Base-by-base conservation (phyloP, 2,329 filamentous ascomycete genomes). In the Cordyceps fumosorosea region DNA sequence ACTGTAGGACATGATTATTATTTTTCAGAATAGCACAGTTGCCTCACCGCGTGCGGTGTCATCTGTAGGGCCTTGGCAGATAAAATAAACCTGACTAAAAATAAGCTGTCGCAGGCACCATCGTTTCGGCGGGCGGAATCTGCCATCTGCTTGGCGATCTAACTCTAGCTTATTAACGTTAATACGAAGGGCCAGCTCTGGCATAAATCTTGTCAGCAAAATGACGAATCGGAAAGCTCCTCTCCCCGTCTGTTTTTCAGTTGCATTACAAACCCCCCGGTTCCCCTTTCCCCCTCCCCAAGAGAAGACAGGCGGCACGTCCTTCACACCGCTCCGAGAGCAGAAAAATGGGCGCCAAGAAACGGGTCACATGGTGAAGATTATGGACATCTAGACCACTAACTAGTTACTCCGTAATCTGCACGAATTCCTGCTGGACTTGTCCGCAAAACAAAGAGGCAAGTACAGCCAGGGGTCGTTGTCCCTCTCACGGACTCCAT, bases 141-240 rank as follows among this genome's bases (percentile, higher is more conserved):
- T 52, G 56, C 18, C 32, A 44, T 52, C 24, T 44, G 50, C 56
- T 59, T 59, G 56, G 56, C 56, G 56, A 59, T 59, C 56, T 57
- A 48, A 8, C 12, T 56, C 24, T 52, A 42, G 26, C 56, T 52
- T 10, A 18, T 2, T 14, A 22, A 29, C 29, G 29, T 29, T 29
- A 29, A 29, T 11, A 47, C n/a, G n/a, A 44, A 37, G 34, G 1
- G 40, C 40, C 40, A n/a, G 44, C 44, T 22, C 7, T 20, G 44
- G 44, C 44, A 47, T 20, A 22, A 20, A 47, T 20, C 5, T 3
- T 8, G 5, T 3, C 44, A 22, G 3, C 40, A 18, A 44, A 42
- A n/a, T n/a, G 40, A n/a, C 40, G 18, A 44, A 18, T 44, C 16
- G 40, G 16, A 7, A 44, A 44, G 40, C 40, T 53, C 16, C 12